Evolutionary conservation across 2,329 filamentous ascomycete genomes (phyloP).

Genomic region (Sarocladiaceae sp.): DNA sequence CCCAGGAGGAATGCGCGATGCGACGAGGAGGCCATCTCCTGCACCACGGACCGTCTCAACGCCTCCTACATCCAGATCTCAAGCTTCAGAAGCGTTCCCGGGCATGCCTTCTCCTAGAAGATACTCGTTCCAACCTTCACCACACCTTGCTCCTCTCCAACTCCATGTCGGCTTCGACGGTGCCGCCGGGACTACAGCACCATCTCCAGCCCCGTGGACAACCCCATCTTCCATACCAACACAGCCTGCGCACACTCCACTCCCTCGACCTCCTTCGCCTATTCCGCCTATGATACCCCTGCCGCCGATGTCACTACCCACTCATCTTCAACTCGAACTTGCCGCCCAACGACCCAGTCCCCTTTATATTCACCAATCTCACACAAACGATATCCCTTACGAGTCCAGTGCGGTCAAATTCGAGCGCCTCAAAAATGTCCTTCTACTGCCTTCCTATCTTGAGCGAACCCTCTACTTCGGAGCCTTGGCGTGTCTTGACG

Average conservation of each 20-base stretch:
- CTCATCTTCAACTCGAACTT: constrained; percentile 58
- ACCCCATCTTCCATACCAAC: constrained; percentile 19
- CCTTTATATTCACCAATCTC: constrained; percentile 57
- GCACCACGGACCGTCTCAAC: constrained; percentile 43
- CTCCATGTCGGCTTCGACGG: constrained; percentile 23
- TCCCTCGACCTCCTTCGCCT: constrained; percentile 33
- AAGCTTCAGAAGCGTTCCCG: constrained; percentile 19
- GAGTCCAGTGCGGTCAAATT: constrained; percentile 91
- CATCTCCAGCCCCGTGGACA: constrained; percentile 18
- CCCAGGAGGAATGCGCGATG: constrained; percentile 14
- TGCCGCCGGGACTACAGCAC: constrained; percentile 10
- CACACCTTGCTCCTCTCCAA: constrained; percentile 38
- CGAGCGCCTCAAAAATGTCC: constrained; percentile 82
- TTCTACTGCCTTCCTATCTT: constrained; percentile 73
- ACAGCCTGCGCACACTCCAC: constrained; percentile 15
- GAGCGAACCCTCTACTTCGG: constrained; percentile 86
- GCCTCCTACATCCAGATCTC: constrained; percentile 40
- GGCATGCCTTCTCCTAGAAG: constrained; percentile 32
- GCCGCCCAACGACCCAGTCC: constrained; percentile 56
- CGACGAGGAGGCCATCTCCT: constrained; percentile 26
- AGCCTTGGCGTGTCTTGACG: constrained; percentile 83
- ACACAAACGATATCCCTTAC: constrained; percentile 61
- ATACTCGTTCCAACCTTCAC: constrained; percentile 42
- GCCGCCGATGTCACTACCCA: constrained; percentile 61
- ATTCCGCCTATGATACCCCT: constrained; percentile 50